These are phyloP conservation scores for Cicer bijugum DNA, from an alignment of 306 rosid genomes.

Conservation along the genomic window DNA sequence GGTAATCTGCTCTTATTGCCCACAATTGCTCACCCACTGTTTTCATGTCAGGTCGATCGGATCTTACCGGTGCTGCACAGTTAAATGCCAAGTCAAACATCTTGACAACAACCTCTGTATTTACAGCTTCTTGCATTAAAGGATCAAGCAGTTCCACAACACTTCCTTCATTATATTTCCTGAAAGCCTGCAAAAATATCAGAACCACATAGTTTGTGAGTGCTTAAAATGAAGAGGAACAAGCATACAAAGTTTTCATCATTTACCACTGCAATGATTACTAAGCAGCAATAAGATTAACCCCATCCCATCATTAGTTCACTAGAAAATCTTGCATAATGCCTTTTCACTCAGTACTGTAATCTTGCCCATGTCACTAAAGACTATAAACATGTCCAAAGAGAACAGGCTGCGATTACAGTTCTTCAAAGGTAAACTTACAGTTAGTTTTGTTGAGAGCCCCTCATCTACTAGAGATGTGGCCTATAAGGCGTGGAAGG, in stretches of 20 bases:
- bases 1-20: constrained; percentile 83
- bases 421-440: not conserved
- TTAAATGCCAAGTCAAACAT: constrained; percentile 76
- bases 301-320: not conserved
- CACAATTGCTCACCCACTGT: constrained; percentile 83
- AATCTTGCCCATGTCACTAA: not conserved
- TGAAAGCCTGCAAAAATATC: constrained; percentile 71
- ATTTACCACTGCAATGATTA: not conserved
- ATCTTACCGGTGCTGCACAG: constrained; percentile 83
- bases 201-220: constrained; percentile 19
- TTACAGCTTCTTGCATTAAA: constrained; percentile 68
- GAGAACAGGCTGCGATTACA: constrained; percentile 3
- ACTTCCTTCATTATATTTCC: constrained; percentile 61
- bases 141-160: constrained; percentile 71
- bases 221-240: constrained; percentile 20
- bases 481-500: not conserved
- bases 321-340: not conserved
- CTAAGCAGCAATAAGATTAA: not conserved
- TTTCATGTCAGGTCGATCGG: constrained; percentile 91
- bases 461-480: not conserved
- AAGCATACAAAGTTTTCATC: constrained; percentile 5
- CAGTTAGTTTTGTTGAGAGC: not conserved
- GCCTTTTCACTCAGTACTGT: constrained; percentile 10
- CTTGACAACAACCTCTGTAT: constrained; percentile 60
- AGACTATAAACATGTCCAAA: constrained; percentile 21